Evolutionary conservation across 306 rosid genomes (phyloP).

Genomic region (Begonia masoniana): DNA sequence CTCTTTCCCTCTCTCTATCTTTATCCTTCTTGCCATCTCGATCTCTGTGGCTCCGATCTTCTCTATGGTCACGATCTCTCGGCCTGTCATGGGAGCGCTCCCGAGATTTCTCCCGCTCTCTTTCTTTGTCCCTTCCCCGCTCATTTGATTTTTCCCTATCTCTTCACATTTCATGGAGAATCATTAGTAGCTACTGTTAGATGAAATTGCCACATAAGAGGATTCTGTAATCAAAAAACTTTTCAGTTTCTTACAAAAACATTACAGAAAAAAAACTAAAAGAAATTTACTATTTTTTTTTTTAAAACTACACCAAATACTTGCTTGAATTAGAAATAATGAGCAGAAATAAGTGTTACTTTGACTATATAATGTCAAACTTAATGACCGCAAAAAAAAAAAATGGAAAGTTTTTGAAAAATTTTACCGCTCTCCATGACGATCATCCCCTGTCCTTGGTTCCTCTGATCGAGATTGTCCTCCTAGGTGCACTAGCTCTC

Average conservation of each 20-base stretch:
- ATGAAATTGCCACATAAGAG: no score
- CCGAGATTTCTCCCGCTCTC: slow-evolving; percentile 51
- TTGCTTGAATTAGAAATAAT: no score
- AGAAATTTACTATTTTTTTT: no score
- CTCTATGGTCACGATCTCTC: slow-evolving; percentile 75
- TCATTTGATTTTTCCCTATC: slow-evolving; percentile 88
- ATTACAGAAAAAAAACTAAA: no score
- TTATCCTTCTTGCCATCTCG: slow-evolving; percentile 52
- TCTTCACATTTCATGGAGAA: slow-evolving; percentile 29
- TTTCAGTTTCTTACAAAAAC: no score
- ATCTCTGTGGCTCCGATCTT: slow-evolving; percentile 84
- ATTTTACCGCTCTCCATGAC: slow-evolving; percentile 58
- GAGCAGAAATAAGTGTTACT: no score
- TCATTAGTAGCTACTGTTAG: slow-evolving; percentile 2
- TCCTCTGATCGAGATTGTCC: slow-evolving; percentile 82
- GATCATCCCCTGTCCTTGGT: slow-evolving; percentile 81
- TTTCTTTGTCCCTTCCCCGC: slow-evolving; percentile 61
- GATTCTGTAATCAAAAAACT: no score
- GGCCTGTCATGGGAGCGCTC: slow-evolving; percentile 71
- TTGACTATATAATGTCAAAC: no score
- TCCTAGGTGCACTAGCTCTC: slow-evolving; percentile 76
- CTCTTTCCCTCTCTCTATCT: slow-evolving; percentile 48
- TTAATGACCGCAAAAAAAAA: no score
- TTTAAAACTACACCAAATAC: no score
- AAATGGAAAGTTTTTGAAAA: not conserved